phyloP scores from a whole-genome alignment of 2,329 filamentous ascomycete genomes.

The Plenodomus lindquistii region DNA sequence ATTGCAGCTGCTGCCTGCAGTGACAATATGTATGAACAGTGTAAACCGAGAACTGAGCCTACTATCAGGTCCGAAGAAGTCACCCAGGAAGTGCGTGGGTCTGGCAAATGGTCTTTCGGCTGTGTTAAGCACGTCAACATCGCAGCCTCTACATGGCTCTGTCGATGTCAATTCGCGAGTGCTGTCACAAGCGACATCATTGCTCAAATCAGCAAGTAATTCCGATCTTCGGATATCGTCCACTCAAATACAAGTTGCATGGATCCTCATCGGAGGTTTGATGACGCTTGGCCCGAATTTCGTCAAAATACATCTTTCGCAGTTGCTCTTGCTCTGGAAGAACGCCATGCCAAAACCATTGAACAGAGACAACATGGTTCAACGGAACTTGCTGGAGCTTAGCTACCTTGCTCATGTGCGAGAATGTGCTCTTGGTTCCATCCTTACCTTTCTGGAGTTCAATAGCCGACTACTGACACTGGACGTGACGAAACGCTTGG shows the following conservation, averaged over 20 bases:
- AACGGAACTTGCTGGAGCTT: slow-evolving; percentile 82
- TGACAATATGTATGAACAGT: slow-evolving; percentile 97
- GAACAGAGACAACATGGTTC: slow-evolving; percentile 86
- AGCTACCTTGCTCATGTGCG: slow-evolving; percentile 93
- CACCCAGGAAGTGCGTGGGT: slow-evolving; percentile 81
- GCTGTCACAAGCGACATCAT: slow-evolving; percentile 84
- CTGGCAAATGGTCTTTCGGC: slow-evolving; percentile 91
- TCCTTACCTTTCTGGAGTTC: slow-evolving; percentile 89
- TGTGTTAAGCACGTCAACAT: slow-evolving; percentile 83
- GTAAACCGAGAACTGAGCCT: slow-evolving; percentile 83
- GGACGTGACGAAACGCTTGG: slow-evolving; percentile 90
- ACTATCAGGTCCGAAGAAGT: slow-evolving; percentile 74
- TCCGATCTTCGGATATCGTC: slow-evolving; percentile 89
- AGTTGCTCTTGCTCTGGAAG: slow-evolving; percentile 92
- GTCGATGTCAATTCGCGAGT: slow-evolving; percentile 94
- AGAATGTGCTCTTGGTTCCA: slow-evolving; percentile 89
- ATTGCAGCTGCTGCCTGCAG: slow-evolving; percentile 84
- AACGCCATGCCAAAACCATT: slow-evolving; percentile 93
- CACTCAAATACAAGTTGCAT: slow-evolving; percentile 95
- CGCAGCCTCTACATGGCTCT: slow-evolving; percentile 89
- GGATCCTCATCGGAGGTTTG: slow-evolving; percentile 93
- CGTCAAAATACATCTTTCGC: slow-evolving; percentile 96
- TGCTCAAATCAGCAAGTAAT: slow-evolving; percentile 89
- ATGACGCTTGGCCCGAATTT: slow-evolving; percentile 98
- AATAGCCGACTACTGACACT: slow-evolving; percentile 90